phyloP scores from a whole-genome alignment of 176 grass and related monocot genomes.

The Eleusine indica region DNA sequence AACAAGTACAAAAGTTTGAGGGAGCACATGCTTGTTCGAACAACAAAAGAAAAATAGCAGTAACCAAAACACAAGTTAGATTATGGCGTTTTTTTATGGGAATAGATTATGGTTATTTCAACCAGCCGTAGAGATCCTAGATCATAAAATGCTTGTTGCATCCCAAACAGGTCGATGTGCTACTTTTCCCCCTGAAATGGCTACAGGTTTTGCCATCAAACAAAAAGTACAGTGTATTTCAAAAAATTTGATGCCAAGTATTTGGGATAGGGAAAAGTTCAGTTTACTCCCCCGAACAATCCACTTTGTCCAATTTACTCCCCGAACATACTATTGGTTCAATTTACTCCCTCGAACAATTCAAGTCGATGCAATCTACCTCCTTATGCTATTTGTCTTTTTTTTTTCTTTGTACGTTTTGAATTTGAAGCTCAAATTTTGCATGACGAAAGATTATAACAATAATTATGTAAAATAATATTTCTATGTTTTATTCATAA shows the following conservation, averaged over 20 bases:
- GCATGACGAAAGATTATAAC: too few species aligned
- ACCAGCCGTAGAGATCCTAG: background rate
- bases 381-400: too few species aligned
- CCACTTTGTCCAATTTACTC: too few species aligned
- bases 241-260: background rate
- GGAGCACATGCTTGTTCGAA: background rate
- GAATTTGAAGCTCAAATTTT: too few species aligned
- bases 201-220: conserved; percentile 26
- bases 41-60: conserved; percentile 20
- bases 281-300: too few species aligned
- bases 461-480: too few species aligned
- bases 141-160: conserved; percentile 3
- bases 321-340: too few species aligned
- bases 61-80: background rate
- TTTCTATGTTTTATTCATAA: too few species aligned
- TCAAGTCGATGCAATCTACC: too few species aligned
- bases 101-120: background rate
- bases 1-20: background rate
- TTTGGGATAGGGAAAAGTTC: too few species aligned
- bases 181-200: background rate
- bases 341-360: too few species aligned
- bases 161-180: conserved; percentile 18
- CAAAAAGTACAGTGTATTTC: conserved; percentile 10
- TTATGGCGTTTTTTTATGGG: background rate
- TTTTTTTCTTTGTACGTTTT: too few species aligned